These are phyloP conservation scores for Mortierella sp. DNA, from an alignment of 371 early-diverging fungal genomes.

Conservation along the genomic window DNA sequence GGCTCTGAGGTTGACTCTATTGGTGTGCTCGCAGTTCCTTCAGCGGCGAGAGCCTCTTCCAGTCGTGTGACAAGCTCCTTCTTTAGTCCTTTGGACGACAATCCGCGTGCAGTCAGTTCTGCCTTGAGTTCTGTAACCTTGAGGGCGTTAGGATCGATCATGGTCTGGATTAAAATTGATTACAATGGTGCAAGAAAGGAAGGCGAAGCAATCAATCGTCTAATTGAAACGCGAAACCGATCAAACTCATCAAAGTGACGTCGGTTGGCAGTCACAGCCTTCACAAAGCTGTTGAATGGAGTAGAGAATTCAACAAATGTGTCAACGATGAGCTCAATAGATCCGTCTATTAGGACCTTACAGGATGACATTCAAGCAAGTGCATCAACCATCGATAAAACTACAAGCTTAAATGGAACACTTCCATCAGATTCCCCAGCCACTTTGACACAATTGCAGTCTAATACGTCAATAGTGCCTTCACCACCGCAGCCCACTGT, in stretches of 20 bases:
- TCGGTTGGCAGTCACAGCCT: conserved; percentile 10
- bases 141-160: conserved; percentile 55
- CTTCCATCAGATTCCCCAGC: background rate
- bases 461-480: background rate
- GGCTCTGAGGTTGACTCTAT: conserved; percentile 25
- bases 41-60: conserved; percentile 63
- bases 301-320: background rate
- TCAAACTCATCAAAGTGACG: background rate
- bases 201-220: background rate
- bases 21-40: conserved; percentile 24
- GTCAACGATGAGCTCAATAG: conserved; percentile 19
- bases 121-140: conserved; percentile 78
- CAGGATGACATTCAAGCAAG: conserved; percentile 1
- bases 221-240: background rate
- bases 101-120: conserved; percentile 68
- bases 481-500: conserved; percentile 4
- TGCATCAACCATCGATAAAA: background rate
- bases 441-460: background rate
- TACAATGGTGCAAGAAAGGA: background rate
- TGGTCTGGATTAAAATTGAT: background rate
- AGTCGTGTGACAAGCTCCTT: conserved; percentile 78
- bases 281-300: background rate
- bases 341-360: background rate
- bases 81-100: conserved; percentile 79
- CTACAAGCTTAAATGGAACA: background rate